phyloP scores from a whole-genome alignment of 2,329 filamentous ascomycete genomes.

The Cylindrodendrum hubeiense region DNA sequence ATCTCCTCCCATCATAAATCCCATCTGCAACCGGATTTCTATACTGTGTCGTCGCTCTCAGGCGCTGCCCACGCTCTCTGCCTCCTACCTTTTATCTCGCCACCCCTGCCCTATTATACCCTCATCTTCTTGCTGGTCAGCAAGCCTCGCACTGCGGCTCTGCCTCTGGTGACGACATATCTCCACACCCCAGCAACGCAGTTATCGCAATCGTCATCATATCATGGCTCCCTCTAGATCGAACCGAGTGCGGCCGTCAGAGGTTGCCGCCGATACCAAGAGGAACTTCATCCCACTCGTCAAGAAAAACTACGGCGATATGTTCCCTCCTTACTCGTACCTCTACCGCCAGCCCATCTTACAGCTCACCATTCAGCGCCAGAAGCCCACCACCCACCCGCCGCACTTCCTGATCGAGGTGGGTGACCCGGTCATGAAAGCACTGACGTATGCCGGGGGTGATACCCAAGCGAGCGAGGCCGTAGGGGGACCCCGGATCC shows the following conservation, averaged over 20 bases:
- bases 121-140: background rate
- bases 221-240: conserved; percentile 51
- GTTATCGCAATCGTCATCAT: background rate
- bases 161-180: conserved; percentile 9
- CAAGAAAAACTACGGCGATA: conserved; percentile 64
- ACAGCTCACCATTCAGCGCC: conserved; percentile 57
- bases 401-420: conserved; percentile 64
- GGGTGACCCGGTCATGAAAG: conserved; percentile 71
- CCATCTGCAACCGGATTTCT: conserved; percentile 16
- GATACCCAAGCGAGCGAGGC: conserved; percentile 54
- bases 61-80: background rate
- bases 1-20: conserved; percentile 28
- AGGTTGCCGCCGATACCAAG: conserved; percentile 81
- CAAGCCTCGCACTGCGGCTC: conserved; percentile 11
- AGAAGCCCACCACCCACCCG: conserved; percentile 50
- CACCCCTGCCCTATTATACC: background rate
- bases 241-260: conserved; percentile 58
- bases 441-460: conserved; percentile 65
- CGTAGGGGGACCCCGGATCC: conserved; percentile 48
- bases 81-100: background rate
- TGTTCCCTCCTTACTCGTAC: conserved; percentile 70
- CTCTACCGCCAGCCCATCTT: conserved; percentile 65
- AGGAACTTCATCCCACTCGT: conserved; percentile 76
- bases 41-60: background rate
- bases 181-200: background rate